Conservation (phyloP, 2,329 filamentous ascomycete species). For the Monilinia vaccinii-corymbosi region DNA sequence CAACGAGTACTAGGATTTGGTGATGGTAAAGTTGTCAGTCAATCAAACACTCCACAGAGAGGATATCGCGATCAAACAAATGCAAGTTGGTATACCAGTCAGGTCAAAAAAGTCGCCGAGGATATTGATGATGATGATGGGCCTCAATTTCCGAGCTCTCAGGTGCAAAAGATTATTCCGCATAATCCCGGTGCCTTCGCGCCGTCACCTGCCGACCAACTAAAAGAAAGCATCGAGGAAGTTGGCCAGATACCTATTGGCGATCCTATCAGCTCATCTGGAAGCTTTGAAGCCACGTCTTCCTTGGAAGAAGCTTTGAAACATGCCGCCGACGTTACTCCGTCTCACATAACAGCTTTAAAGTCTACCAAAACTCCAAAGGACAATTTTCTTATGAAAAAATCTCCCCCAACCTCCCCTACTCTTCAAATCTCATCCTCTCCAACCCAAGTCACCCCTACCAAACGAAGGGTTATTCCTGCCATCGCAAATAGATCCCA, state of each 20-base stretch:
- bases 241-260: neutral
- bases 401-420: neutral
- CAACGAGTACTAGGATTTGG: slow-evolving; percentile 66
- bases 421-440: neutral
- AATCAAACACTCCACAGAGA: slow-evolving; percentile 48
- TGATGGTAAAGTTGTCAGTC: slow-evolving; percentile 56
- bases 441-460: neutral
- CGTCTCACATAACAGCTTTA: neutral
- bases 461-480: neutral
- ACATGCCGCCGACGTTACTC: slow-evolving; percentile 9
- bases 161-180: slow-evolving; percentile 7
- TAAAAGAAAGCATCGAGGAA: slow-evolving; percentile 5
- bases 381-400: neutral
- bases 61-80: slow-evolving; percentile 77
- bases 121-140: slow-evolving; percentile 36
- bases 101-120: slow-evolving; percentile 44
- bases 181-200: slow-evolving; percentile 12
- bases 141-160: slow-evolving; percentile 23
- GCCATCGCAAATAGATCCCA: neutral
- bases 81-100: slow-evolving; percentile 71
- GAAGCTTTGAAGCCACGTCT: slow-evolving; percentile 27
- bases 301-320: slow-evolving; percentile 29
- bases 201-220: slow-evolving; percentile 2
- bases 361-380: neutral
- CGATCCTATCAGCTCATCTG: slow-evolving; percentile 16